phyloP scores from a whole-genome alignment of 768 basidiomycete genomes.

The Symmetrospora coprosmae region DNA sequence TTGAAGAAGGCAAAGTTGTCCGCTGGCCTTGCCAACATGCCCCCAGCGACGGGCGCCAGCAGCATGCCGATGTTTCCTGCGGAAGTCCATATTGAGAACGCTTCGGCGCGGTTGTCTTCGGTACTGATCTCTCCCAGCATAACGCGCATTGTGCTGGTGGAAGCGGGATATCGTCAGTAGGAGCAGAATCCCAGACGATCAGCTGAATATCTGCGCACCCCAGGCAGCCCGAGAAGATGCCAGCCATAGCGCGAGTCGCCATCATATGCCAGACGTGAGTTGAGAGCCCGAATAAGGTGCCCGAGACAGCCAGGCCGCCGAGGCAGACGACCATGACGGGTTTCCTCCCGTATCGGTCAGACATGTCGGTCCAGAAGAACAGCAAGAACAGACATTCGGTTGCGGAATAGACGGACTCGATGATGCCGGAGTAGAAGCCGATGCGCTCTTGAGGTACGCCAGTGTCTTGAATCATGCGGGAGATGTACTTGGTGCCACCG shows the following conservation, averaged over 20 bases:
- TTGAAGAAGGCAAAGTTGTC: background rate
- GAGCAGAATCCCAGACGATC: background rate
- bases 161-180: too few relatives aligned
- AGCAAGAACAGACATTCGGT: too few relatives aligned
- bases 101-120: background rate
- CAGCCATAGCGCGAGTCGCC: background rate
- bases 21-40: background rate
- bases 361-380: background rate
- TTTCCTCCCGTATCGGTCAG: background rate
- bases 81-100: background rate
- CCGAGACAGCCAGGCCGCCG: background rate
- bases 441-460: background rate
- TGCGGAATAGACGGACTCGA: too few relatives aligned
- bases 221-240: too few relatives aligned
- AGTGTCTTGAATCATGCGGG: background rate
- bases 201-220: too few relatives aligned
- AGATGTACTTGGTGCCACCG: too few relatives aligned
- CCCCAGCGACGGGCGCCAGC: background rate
- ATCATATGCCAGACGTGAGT: background rate
- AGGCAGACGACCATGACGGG: background rate
- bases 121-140: background rate
- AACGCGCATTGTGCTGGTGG: background rate
- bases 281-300: background rate
- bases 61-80: background rate
- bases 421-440: background rate